phyloP scores from a whole-genome alignment of 108 stramenopile genomes.

The Seminavis robusta region DNA sequence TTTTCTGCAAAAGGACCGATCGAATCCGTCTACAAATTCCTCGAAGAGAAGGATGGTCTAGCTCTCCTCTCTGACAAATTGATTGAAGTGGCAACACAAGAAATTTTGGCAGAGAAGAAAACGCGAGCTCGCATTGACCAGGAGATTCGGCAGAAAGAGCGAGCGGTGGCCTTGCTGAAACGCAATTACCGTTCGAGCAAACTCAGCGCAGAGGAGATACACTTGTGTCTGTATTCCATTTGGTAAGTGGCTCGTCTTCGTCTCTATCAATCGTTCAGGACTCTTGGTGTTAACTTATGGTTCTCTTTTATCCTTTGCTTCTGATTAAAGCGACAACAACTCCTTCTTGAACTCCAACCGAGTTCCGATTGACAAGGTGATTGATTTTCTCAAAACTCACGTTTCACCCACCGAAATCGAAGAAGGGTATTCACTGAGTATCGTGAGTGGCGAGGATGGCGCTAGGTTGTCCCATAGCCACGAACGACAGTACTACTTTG shows the following conservation, averaged over 20 bases:
- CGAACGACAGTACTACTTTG: constrained; percentile 79
- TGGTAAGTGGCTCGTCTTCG: constrained; percentile 24
- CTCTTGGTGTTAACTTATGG: too few species aligned
- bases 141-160: constrained; percentile 68
- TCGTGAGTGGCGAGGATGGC: constrained; percentile 63
- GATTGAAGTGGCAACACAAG: constrained; percentile 65
- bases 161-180: constrained; percentile 48
- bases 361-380: constrained; percentile 78
- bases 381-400: constrained; percentile 48
- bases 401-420: constrained; percentile 42
- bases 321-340: constrained; percentile 55
- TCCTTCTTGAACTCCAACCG: constrained; percentile 83
- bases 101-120: constrained; percentile 61
- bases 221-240: constrained; percentile 76
- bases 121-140: constrained; percentile 46
- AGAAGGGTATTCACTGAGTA: constrained; percentile 60
- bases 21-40: constrained; percentile 47
- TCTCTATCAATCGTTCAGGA: too few species aligned
- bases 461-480: constrained; percentile 77
- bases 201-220: constrained; percentile 55
- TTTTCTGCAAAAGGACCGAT: constrained; percentile 37
- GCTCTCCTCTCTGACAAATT: constrained; percentile 31
- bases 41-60: constrained; percentile 38
- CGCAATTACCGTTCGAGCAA: constrained; percentile 28
- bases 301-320: not conserved